phyloP scores from a whole-genome alignment of 257 asterid genomes.

The Solanum pennellii region DNA sequence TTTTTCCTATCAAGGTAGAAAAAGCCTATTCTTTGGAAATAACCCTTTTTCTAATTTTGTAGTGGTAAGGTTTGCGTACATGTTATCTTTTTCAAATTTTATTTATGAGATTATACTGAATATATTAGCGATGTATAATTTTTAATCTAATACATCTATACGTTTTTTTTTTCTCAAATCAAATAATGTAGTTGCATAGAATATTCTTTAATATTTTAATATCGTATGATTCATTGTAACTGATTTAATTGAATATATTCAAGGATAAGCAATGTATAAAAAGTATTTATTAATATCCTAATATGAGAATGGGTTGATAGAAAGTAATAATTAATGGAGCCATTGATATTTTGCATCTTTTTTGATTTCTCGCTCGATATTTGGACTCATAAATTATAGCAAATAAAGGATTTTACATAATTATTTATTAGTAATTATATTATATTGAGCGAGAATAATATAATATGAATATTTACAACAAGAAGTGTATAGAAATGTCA shows the following conservation, averaged over 20 bases:
- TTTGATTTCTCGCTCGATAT: neutral
- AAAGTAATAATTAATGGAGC: neutral
- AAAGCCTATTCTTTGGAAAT: no score
- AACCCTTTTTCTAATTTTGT: neutral
- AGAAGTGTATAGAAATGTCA: neutral
- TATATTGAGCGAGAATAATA: neutral
- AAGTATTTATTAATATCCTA: neutral
- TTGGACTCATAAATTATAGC: fast-evolving
- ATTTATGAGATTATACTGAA: neutral
- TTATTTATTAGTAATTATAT: no score
- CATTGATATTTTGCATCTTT: neutral
- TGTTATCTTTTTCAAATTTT: no score
- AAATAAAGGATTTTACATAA: no score
- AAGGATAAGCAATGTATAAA: neutral
- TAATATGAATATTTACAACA: no score
- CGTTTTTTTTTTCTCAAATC: neutral
- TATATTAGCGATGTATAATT: neutral
- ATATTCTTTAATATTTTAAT: neutral
- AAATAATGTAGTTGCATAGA: neutral
- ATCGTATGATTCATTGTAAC: neutral
- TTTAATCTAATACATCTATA: neutral
- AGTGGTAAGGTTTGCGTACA: neutral
- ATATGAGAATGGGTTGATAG: neutral
- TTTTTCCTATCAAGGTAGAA: neutral
- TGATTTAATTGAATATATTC: neutral